A percentile compares a stretch with the other conserved stretches of the same genome.
phyloP scores from a whole-genome alignment of 352 stramenopile species.

The Globisporangium emineosum region DNA sequence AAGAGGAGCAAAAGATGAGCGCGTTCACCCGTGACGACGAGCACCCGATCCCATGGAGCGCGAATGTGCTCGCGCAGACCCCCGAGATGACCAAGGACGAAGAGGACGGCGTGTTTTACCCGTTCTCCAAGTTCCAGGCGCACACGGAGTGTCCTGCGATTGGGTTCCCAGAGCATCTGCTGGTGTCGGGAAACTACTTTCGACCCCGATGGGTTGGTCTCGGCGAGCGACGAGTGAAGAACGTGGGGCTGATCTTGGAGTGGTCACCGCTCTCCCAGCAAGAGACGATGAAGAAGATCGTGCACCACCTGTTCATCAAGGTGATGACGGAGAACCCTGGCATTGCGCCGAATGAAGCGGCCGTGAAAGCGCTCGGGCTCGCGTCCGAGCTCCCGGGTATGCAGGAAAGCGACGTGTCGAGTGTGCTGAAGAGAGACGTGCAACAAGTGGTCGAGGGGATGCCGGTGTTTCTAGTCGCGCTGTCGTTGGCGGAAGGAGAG shows the following conservation, averaged over 20 bases:
- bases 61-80: conserved; percentile 35
- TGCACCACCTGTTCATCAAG: conserved; percentile 63
- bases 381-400: conserved; percentile 25
- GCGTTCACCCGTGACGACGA: conserved; percentile 89
- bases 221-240: conserved; percentile 85
- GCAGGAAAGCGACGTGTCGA: conserved; percentile 20
- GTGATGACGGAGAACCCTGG: conserved; percentile 32
- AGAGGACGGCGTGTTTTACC: conserved; percentile 74
- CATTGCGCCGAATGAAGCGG: conserved; percentile 68
- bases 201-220: conserved; percentile 84
- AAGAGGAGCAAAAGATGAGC: conserved; percentile 91
- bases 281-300: conserved; percentile 62
- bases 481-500: conserved; percentile 97
- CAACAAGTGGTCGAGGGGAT: conserved; percentile 26
- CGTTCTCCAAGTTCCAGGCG: conserved; percentile 69
- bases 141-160: conserved; percentile 73
- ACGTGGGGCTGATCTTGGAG: conserved; percentile 85
- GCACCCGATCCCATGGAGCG: conserved; percentile 79
- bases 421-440: conserved; percentile 43
- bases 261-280: conserved; percentile 79
- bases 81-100: conserved; percentile 21
- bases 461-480: conserved; percentile 89
- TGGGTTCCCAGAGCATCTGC: conserved; percentile 57
- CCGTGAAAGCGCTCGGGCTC: conserved; percentile 45
- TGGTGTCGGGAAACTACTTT: conserved; percentile 90